phyloP scores from a whole-genome alignment of 106 monocot genomes.

The Dioscorea zingiberensis region DNA sequence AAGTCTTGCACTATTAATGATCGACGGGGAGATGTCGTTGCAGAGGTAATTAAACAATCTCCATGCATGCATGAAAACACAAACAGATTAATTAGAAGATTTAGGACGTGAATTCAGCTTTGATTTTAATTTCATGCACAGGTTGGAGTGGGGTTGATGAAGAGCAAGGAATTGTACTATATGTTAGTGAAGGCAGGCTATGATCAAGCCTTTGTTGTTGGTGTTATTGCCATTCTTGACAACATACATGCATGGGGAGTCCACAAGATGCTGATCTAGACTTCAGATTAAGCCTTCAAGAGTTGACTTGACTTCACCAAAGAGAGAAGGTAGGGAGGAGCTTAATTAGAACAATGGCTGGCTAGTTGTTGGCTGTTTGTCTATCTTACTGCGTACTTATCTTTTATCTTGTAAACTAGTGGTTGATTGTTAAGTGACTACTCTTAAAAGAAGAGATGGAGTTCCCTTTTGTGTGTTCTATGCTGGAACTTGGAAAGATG shows the following conservation, averaged over 20 bases:
- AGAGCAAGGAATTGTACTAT: slow-evolving; percentile 43
- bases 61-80: not conserved
- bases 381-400: too few species aligned
- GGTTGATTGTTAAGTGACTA: too few species aligned
- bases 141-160: slow-evolving; percentile 26
- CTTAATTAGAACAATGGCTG: too few species aligned
- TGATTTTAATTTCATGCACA: not conserved
- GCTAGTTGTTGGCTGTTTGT: too few species aligned
- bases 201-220: slow-evolving; percentile 65
- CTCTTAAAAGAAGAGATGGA: too few species aligned
- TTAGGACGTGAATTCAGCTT: not conserved
- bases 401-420: too few species aligned
- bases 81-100: not conserved
- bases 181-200: slow-evolving; percentile 55
- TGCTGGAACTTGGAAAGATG: too few species aligned
- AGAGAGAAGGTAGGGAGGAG: too few species aligned
- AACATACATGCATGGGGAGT: slow-evolving; percentile 59
- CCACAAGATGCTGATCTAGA: slow-evolving; percentile 58
- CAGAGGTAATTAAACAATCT: slow-evolving; percentile 36
- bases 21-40: slow-evolving; percentile 37
- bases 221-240: slow-evolving; percentile 65
- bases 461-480: too few species aligned
- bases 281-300: too few species aligned
- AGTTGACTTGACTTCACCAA: too few species aligned
- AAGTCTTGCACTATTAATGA: slow-evolving; percentile 47